Evolutionary conservation across 2,329 filamentous ascomycete genomes (phyloP).

Genomic region (Trichoderma asperellum): DNA sequence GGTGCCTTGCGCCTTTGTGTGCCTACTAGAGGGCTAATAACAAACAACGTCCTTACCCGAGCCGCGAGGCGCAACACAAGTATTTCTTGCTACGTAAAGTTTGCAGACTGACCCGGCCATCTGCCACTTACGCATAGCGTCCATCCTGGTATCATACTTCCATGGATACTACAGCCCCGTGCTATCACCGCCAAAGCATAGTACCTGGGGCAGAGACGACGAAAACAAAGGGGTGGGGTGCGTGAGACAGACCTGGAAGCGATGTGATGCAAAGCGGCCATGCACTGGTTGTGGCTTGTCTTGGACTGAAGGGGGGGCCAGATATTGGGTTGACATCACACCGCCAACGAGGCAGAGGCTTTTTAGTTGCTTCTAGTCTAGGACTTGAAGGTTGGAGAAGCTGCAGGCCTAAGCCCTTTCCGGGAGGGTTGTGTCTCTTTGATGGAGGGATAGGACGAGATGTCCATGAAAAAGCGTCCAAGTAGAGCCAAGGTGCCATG

Average conservation of each 20-base stretch:
- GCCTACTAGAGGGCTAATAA: constrained; percentile 5
- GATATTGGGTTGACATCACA: constrained; percentile 25
- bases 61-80: background rate
- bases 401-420: background rate
- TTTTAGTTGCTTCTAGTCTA: constrained; percentile 10
- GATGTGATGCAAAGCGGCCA: constrained; percentile 20
- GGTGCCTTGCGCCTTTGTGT: background rate
- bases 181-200: background rate
- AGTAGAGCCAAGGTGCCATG: background rate
- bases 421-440: background rate
- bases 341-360: constrained; percentile 13
- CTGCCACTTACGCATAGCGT: background rate
- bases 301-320: constrained; percentile 3
- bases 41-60: background rate
- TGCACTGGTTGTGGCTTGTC: constrained; percentile 7
- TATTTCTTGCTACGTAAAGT: background rate
- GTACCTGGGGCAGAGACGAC: background rate
- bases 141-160: background rate
- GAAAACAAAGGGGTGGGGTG: constrained; percentile 9
- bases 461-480: background rate
- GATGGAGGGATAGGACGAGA: constrained; percentile 3
- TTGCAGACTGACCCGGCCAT: background rate
- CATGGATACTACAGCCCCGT: background rate
- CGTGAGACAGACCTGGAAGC: constrained; percentile 21
- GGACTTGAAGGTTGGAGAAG: constrained; percentile 8